Conservation (phyloP, 768 basidiomycete genomes). For the Xerocomellus intermedius region DNA sequence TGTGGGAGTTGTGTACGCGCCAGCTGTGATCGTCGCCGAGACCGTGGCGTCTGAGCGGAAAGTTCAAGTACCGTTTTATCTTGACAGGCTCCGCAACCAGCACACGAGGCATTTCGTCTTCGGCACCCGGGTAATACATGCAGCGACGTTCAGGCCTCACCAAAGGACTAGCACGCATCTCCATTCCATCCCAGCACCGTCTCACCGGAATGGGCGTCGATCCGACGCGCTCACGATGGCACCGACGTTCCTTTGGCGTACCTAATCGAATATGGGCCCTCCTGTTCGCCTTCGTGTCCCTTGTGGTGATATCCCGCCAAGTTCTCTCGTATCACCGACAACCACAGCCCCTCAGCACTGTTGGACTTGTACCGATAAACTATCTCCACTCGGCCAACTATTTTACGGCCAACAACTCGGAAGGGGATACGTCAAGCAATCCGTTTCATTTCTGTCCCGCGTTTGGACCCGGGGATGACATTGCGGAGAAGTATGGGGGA, state of each 20-base stretch:
- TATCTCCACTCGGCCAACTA: constrained; percentile 65
- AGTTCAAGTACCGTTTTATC: constrained; percentile 2
- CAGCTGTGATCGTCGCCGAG: not conserved
- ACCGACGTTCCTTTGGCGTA: constrained; percentile 58
- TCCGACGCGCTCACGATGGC: constrained; percentile 51
- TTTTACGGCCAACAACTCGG: constrained; percentile 34
- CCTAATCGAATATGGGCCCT: constrained; percentile 71
- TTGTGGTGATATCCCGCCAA: constrained; percentile 58
- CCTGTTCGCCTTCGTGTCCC: constrained; percentile 49
- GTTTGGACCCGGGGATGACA: constrained; percentile 77
- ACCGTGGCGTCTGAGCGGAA: not conserved
- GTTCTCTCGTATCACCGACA: constrained; percentile 40
- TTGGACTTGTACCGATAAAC: constrained; percentile 67
- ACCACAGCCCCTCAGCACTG: constrained; percentile 31
- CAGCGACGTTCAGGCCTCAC: constrained; percentile 52
- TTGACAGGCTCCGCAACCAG: constrained; percentile 1
- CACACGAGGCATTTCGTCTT: not conserved
- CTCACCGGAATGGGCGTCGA: constrained; percentile 45
- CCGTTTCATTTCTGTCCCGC: constrained; percentile 93
- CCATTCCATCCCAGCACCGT: constrained; percentile 39
- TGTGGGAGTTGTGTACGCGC: not conserved
- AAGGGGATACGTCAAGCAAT: constrained; percentile 32
- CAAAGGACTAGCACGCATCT: constrained; percentile 57
- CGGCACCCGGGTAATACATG: constrained; percentile 41
- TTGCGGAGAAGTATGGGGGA: constrained; percentile 78